Evolutionary conservation across 495 filamentous ascomycete species (phyloP).

Genomic region (Xylaria castorea): DNA sequence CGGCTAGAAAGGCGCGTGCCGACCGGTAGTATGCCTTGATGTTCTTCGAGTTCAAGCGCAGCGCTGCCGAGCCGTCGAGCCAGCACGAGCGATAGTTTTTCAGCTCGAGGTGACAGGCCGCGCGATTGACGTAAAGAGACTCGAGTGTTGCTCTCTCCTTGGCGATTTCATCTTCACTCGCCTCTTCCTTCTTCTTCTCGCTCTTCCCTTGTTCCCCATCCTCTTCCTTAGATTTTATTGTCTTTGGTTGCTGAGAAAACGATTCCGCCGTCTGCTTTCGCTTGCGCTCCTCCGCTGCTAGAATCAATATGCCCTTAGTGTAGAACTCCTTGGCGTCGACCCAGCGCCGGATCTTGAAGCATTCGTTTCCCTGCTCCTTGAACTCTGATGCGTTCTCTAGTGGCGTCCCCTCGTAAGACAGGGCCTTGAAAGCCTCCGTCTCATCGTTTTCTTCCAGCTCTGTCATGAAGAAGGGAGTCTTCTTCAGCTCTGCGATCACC

Average conservation of each 20-base stretch:
- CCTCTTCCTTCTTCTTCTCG: constrained; percentile 40
- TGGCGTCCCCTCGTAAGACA: constrained; percentile 91
- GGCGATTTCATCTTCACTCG: constrained; percentile 54
- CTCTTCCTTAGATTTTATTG: constrained; percentile 44
- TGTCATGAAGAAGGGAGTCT: constrained; percentile 94
- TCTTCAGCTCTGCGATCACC: constrained; percentile 75
- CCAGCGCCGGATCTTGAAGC: constrained; percentile 75
- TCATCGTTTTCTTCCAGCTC: constrained; percentile 82
- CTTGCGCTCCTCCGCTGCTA: constrained; percentile 64
- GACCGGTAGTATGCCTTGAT: constrained; percentile 91
- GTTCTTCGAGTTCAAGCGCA: constrained; percentile 77
- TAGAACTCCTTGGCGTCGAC: constrained; percentile 91
- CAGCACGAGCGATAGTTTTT: constrained; percentile 83
- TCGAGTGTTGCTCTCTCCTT: constrained; percentile 70
- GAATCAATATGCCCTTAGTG: constrained; percentile 74
- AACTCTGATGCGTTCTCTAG: constrained; percentile 79
- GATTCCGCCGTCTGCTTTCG: constrained; percentile 35
- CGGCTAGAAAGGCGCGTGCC: constrained; percentile 72
- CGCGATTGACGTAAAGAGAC: constrained; percentile 81
- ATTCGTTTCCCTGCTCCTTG: constrained; percentile 90
- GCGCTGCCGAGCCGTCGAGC: constrained; percentile 78
- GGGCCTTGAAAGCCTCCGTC: constrained; percentile 83
- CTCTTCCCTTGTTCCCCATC: constrained; percentile 27
- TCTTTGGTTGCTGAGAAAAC: constrained; percentile 15
- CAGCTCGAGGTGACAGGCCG: constrained; percentile 76